Base-by-base conservation (phyloP, 192 early-diverging fungal genomes). In the Entomortierella chlamydospora region DNA sequence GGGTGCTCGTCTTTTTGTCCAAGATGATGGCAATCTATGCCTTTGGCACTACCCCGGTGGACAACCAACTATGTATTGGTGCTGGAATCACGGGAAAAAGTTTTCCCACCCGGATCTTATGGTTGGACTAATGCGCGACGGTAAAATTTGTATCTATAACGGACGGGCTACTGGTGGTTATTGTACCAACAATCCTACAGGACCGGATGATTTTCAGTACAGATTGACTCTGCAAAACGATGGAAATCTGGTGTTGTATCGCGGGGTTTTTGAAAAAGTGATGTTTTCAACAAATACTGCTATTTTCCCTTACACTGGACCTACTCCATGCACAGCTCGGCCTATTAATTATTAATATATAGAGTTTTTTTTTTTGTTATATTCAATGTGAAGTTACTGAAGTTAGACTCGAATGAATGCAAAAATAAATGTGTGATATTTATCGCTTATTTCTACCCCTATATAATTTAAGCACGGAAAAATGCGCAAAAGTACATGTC, bases 171-270 rank as follows among this genome's bases (percentile, higher is more conserved):
- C 23, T 15, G 6, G 20, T 18, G 17, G 5, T 28, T 30, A 54
- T 15, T 54, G 52, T 30, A 57, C 56, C 4, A 56, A 25, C 4
- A 20, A 4, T 5, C 56, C 29, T 31, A 37, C 9, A 9, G 33
- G 30, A 57, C 2, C 31, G 2, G 20, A 37, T 7, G 26, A 4
- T n/a, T 9, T 9, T 17, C 5, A 37, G 18, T 57, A 57, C 31
- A 57, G 56, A 30, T 11, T 57, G 31, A 57, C 56, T 20, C 28
- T 57, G 9, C 56, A 57, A 37, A 57, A 57, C 33, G 56, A 57
- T 37, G 56, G 56, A 9, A 57, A 57, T 30, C 34, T 57, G 20
- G 56, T 57, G 1, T 2, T 54, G 11, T 54, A 54, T 54, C 52
- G 28, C 6, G 52, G 52, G 25, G 28, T 54, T 30, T 29, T 10